Evolutionary conservation across 129 eudicot species (phyloP), one percentile per base, ranked within the genome.

Genomic region (Helianthus annuus): DNA sequence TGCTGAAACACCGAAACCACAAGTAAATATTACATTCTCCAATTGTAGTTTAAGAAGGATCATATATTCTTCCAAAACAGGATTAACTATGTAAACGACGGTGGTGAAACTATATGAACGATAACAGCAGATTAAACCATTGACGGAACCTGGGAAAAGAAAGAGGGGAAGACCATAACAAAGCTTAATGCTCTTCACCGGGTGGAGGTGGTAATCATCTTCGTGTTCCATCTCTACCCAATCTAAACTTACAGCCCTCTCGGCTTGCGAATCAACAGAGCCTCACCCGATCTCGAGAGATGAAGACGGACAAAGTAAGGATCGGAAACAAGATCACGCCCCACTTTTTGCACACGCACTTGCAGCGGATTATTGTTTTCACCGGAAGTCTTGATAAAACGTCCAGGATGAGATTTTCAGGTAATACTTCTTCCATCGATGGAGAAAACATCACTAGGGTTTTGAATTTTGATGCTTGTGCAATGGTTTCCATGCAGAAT

Each of bases 91-190:
- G 66, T 27, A 78, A 2, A 62, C 39, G 6, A n/a, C n/a, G n/a
- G n/a, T n/a, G n/a, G n/a, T n/a, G 0, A 42, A 15, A 1, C 65
- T 81, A 1, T 7, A 0, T 44, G 19, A n/a, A 24, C 76, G 66
- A 57, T 76, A 74, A 12, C 70, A n/a, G 68, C 82, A 80, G 66
- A 80, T 34, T 38, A 83, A 29, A 7, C 91, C 91, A 17, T 83
- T 34, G 1, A 83, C 15, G 0, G 87, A 80, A 11, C 83, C 87
- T 5, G 63, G 72, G 0, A 7, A 39, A 44, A 16, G 56, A 10
- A 19, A n/a, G n/a, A n/a, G n/a, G n/a, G n/a, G n/a, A 36, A n/a
- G 57, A 42, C 40, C 39, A n/a, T n/a, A n/a, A 55, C 7, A 32
- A 27, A 68, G 57, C 32, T 57, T 56, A 63, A 69, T 51, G 4